These are phyloP conservation scores for Phytophthora tubulina DNA, from an alignment of 352 stramenopile genomes.

Conservation along the genomic window DNA sequence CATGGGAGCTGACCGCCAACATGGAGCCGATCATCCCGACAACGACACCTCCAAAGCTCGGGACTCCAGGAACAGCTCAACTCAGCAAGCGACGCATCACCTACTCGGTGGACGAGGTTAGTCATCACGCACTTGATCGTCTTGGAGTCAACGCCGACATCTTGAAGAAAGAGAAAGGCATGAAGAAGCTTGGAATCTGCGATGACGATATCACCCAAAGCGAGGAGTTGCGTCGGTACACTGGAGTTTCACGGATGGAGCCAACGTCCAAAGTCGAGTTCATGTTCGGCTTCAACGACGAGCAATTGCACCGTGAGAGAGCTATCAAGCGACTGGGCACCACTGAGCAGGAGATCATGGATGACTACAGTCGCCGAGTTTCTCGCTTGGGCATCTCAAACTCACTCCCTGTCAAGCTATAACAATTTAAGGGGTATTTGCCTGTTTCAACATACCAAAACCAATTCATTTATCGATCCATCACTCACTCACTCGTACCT, in stretches of 20 bases:
- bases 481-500: conserved; percentile 28
- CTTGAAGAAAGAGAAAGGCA: conserved; percentile 76
- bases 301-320: conserved; percentile 69
- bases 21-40: conserved; percentile 32
- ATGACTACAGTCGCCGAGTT: conserved; percentile 64
- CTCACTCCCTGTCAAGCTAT: conserved; percentile 25
- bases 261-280: conserved; percentile 60
- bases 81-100: conserved; percentile 40
- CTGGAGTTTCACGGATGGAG: conserved; percentile 44
- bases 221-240: conserved; percentile 67
- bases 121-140: conserved; percentile 59
- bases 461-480: conserved; percentile 34
- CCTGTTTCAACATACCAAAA: conserved; percentile 27
- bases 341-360: conserved; percentile 69
- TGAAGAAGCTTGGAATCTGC: conserved; percentile 82
- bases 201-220: conserved; percentile 65
- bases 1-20: conserved; percentile 27
- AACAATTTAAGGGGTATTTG: conserved; percentile 14
- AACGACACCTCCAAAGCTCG: conserved; percentile 20
- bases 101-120: conserved; percentile 45
- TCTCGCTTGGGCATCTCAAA: conserved; percentile 54
- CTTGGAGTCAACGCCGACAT: conserved; percentile 72
- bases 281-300: conserved; percentile 70
- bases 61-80: conserved; percentile 6
- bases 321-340: conserved; percentile 68